Evolutionary conservation across 2,329 filamentous ascomycete genomes (phyloP).

Genomic region (Kalmusia sp.): DNA sequence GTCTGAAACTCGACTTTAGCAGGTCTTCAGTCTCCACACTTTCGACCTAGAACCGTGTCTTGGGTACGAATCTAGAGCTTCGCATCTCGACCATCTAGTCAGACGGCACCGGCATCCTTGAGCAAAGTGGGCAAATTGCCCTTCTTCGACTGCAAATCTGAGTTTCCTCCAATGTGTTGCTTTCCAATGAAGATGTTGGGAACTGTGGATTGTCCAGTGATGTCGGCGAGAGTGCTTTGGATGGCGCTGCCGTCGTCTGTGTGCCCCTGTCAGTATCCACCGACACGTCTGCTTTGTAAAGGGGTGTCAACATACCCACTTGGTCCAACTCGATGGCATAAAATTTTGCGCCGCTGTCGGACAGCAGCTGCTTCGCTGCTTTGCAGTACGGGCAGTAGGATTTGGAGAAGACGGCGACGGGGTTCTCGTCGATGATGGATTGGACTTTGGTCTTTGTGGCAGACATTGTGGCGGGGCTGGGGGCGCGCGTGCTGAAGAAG

Average conservation of each 20-base stretch:
- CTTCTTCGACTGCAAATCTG: slow-evolving; percentile 76
- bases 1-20: no score
- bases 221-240: slow-evolving; percentile 80
- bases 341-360: slow-evolving; percentile 73
- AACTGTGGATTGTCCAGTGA: slow-evolving; percentile 85
- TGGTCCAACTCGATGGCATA: slow-evolving; percentile 83
- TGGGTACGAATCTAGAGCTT: slow-evolving; percentile 5
- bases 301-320: slow-evolving; percentile 66
- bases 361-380: slow-evolving; percentile 77
- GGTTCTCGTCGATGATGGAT: slow-evolving; percentile 85
- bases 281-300: background rate
- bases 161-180: slow-evolving; percentile 97
- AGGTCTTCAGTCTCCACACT: background rate
- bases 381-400: slow-evolving; percentile 94
- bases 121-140: slow-evolving; percentile 69
- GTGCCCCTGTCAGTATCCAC: slow-evolving; percentile 8
- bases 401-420: slow-evolving; percentile 95
- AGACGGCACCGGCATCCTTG: slow-evolving; percentile 69
- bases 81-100: slow-evolving; percentile 31
- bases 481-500: slow-evolving; percentile 70
- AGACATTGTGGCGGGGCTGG: slow-evolving; percentile 74
- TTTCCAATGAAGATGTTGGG: slow-evolving; percentile 94
- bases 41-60: background rate
- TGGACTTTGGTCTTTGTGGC: slow-evolving; percentile 84
- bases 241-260: slow-evolving; percentile 82